Conservation (phyloP, 768 basidiomycete species). For the Termitomyces sp. region DNA sequence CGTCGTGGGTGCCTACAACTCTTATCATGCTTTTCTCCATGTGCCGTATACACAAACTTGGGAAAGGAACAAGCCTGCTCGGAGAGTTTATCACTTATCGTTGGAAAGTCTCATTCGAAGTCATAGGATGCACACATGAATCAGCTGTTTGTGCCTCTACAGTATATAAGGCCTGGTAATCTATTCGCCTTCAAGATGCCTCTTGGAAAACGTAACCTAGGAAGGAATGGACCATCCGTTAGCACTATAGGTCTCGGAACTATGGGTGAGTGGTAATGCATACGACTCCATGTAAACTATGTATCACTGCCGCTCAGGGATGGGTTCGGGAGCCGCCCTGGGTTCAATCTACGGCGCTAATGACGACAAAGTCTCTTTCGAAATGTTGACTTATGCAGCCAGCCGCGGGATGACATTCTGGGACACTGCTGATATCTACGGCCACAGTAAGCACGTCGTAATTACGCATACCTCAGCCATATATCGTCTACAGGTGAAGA, state of each 20-base stretch:
- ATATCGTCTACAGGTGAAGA: slow-evolving; percentile 6
- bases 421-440: slow-evolving; percentile 47
- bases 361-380: slow-evolving; percentile 13
- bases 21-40: background rate
- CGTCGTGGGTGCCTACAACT: too few relatives aligned
- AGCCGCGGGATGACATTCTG: slow-evolving; percentile 31
- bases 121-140: background rate
- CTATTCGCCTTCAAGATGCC: background rate
- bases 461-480: background rate
- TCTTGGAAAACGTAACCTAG: slow-evolving; percentile 18
- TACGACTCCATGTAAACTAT: background rate
- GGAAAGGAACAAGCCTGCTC: background rate
- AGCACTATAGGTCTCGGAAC: slow-evolving; percentile 23
- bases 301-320: background rate
- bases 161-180: background rate
- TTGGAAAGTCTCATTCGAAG: too few relatives aligned
- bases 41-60: background rate
- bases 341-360: slow-evolving; percentile 28
- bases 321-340: background rate
- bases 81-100: background rate
- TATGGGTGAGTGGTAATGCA: slow-evolving; percentile 15
- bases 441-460: slow-evolving; percentile 22
- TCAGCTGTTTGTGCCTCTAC: background rate
- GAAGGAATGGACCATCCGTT: slow-evolving; percentile 22
- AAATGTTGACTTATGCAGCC: slow-evolving; percentile 18